Base-by-base conservation (phyloP, 495 filamentous ascomycete species). In the Aspergillus baeticus region DNA sequence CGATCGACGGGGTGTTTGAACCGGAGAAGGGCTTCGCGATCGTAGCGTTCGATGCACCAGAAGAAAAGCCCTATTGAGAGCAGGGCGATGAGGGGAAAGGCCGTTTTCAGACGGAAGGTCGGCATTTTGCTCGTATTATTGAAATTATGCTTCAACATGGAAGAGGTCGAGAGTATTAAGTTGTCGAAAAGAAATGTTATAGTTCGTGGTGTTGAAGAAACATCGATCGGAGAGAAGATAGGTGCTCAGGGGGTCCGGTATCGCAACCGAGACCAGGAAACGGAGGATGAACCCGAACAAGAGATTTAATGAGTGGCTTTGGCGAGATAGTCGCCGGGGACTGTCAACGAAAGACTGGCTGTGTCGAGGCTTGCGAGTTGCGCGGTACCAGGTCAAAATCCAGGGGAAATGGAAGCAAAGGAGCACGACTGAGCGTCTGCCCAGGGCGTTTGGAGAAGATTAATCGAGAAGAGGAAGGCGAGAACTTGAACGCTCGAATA, bases 1-100 rank as follows among this genome's bases (percentile, higher is more conserved):
- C 67, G 68, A 37, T 75, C 73, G 45, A 70, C 51, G 17, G 74
- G 69, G 33, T 68, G 63, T 57, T 76, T 78, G 64, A 77, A 74
- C 0, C 67, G 69, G 21, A 72, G 65, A 55, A 77, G 68, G 17
- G 75, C 67, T n/a, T 69, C 68, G 13, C 67, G 69, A 43, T 78
- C 75, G 51, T 72, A 78, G 41, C 75, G 74, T 44, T 77, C 69
- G 56, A 76, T 68, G 64, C 67, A 73, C 62, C 64, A 77, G 65
- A 78, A 78, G 61, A 78, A 78, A 37, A 78, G 59, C 38, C 67
- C 75, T 52, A 78, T 76, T 20, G 72, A 74, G 51, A 75, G 55
- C 58, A 78, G 62, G 51, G 73, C 73, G 54, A 76, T 57, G 42
- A 78, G 62, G 57, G 75, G 75, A 36, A 78, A 76, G 10, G 70